These are phyloP conservation scores for Hypericum androsaemum DNA, from an alignment of 345 rosid genomes.

Conservation along the genomic window DNA sequence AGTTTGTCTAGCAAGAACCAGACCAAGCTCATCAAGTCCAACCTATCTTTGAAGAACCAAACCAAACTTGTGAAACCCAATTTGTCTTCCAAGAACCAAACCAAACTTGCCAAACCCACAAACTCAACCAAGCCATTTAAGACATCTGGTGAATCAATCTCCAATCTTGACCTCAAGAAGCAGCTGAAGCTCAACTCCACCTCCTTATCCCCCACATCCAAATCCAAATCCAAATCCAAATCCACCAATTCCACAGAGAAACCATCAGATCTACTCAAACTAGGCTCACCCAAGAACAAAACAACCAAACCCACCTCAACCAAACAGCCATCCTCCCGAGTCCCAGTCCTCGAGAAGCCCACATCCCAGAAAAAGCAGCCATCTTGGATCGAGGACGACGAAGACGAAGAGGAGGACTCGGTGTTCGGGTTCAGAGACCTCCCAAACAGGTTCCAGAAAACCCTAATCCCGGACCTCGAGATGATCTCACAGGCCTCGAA, in stretches of 20 bases:
- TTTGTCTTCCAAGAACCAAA: slow-evolving; percentile 37
- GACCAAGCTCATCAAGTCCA: slow-evolving; percentile 30
- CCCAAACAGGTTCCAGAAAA: slow-evolving; percentile 58
- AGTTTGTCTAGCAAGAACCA: slow-evolving; percentile 33
- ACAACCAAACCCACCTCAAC: slow-evolving; percentile 30
- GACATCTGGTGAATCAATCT: slow-evolving; percentile 14
- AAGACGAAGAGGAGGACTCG: slow-evolving; percentile 50
- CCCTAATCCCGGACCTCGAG: slow-evolving; percentile 71
- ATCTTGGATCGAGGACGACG: slow-evolving; percentile 53
- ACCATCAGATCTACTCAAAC: slow-evolving; percentile 46
- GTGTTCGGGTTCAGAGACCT: slow-evolving; percentile 68
- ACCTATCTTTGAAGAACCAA: slow-evolving; percentile 32
- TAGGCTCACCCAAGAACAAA: slow-evolving; percentile 41
- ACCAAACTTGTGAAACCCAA: slow-evolving; percentile 28
- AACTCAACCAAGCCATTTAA: slow-evolving; percentile 31
- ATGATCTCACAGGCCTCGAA: slow-evolving; percentile 66
- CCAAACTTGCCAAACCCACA: slow-evolving; percentile 37
- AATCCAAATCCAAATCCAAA: slow-evolving; percentile 35
- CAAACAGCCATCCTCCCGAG: slow-evolving; percentile 18
- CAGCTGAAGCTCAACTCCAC: slow-evolving; percentile 31
- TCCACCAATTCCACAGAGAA: slow-evolving; percentile 37
- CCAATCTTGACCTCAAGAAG: slow-evolving; percentile 13
- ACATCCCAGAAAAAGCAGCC: slow-evolving; percentile 3
- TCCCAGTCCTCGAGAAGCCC: too few relatives aligned
- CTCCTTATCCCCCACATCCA: slow-evolving; percentile 21